phyloP scores from a whole-genome alignment of 2,329 filamentous ascomycete species.

The Tolypocladium nubicola region DNA sequence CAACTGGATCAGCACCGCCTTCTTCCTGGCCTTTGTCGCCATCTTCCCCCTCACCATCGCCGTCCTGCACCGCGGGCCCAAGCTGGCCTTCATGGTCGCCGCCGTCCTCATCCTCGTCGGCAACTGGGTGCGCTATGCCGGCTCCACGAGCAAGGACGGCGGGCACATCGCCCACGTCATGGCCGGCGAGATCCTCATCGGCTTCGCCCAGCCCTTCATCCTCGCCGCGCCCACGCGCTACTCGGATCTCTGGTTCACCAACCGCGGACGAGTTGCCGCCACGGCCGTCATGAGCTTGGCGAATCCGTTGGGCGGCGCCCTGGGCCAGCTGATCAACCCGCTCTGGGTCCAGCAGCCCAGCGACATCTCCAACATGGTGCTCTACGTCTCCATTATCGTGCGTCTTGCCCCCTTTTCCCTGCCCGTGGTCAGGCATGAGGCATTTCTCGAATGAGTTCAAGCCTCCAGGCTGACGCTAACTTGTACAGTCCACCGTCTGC shows the following conservation, averaged over 20 bases:
- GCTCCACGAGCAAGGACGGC: slow-evolving; percentile 40
- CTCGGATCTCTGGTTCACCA: slow-evolving; percentile 90
- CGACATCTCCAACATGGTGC: slow-evolving; percentile 70
- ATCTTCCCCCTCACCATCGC: slow-evolving; percentile 65
- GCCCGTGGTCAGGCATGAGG: not conserved
- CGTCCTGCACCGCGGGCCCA: slow-evolving; percentile 71
- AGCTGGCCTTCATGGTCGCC: slow-evolving; percentile 62
- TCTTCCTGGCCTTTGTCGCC: slow-evolving; percentile 73
- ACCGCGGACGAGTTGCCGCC: slow-evolving; percentile 70
- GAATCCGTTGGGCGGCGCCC: slow-evolving; percentile 80
- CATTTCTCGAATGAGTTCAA: not conserved
- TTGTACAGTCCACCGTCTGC: slow-evolving; percentile 30
- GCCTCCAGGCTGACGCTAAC: not conserved
- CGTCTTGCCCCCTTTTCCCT: slow-evolving; percentile 19
- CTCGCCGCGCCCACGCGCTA: slow-evolving; percentile 82
- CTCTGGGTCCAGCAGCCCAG: slow-evolving; percentile 53
- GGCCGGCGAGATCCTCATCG: slow-evolving; percentile 85
- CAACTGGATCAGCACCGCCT: slow-evolving; percentile 88
- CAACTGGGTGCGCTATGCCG: slow-evolving; percentile 86
- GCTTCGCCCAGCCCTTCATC: slow-evolving; percentile 85
- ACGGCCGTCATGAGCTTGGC: slow-evolving; percentile 78
- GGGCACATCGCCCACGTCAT: slow-evolving; percentile 69
- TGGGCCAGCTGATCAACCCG: slow-evolving; percentile 80
- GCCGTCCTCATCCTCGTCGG: slow-evolving; percentile 67
- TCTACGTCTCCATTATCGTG: slow-evolving; percentile 77